These are phyloP conservation scores for Pestalotiopsis sp. DNA, from an alignment of 2,329 filamentous ascomycete genomes.

Conservation along the genomic window DNA sequence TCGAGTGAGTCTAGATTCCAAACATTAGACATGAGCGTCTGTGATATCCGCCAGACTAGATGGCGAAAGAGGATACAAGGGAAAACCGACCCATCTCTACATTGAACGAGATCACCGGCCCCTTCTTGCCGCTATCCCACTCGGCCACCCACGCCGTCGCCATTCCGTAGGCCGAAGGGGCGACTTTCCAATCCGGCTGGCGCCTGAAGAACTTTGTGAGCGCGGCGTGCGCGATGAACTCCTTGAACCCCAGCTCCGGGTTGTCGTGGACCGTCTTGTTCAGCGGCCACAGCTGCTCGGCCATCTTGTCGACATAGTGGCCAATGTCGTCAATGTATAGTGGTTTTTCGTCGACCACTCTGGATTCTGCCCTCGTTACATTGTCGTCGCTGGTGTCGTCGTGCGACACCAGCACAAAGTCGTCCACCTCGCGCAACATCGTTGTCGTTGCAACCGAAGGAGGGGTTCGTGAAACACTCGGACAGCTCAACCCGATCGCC, in stretches of 20 bases:
- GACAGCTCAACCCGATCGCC: neutral
- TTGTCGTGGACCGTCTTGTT: slow-evolving; percentile 54
- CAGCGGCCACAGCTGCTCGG: slow-evolving; percentile 41
- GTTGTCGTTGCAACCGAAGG: neutral
- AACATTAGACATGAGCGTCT: slow-evolving; percentile 9
- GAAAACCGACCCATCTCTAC: slow-evolving; percentile 42
- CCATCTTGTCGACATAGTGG: slow-evolving; percentile 38
- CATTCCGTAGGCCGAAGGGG: slow-evolving; percentile 50
- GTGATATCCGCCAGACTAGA: too few species aligned
- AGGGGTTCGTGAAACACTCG: neutral
- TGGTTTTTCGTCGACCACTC: slow-evolving; percentile 14
- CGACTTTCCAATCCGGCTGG: slow-evolving; percentile 50
- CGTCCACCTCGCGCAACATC: slow-evolving; percentile 26
- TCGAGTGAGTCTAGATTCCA: slow-evolving; percentile 46
- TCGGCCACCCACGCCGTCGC: slow-evolving; percentile 55
- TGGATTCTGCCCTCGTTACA: neutral
- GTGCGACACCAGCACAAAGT: slow-evolving; percentile 27
- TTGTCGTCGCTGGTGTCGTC: slow-evolving; percentile 25
- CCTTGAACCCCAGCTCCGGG: slow-evolving; percentile 49
- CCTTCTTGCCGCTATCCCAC: slow-evolving; percentile 45
- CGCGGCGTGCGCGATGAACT: slow-evolving; percentile 50
- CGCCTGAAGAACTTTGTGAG: slow-evolving; percentile 48
- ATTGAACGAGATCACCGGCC: slow-evolving; percentile 48
- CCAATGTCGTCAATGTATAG: slow-evolving; percentile 37
- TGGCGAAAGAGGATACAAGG: slow-evolving; percentile 1